Base-by-base conservation (phyloP, 768 basidiomycete genomes). In the Boletales sp. region DNA sequence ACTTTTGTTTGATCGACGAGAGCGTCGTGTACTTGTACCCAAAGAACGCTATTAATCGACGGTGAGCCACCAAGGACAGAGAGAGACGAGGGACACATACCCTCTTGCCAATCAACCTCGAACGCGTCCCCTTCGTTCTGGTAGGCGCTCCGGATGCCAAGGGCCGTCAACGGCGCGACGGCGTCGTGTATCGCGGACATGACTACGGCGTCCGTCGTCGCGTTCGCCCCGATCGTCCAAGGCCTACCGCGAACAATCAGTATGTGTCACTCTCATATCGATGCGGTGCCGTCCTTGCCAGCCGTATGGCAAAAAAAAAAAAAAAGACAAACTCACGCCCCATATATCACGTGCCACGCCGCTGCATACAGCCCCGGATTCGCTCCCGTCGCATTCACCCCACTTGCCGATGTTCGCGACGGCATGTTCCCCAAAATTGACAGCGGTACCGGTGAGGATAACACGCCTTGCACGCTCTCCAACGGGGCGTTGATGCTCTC, bases 81-180 rank as follows among this genome's bases (percentile, higher is more conserved):
- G 35, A 17, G 7, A 44, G 8, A 28, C 21, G n/a, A 35, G 14
- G 25, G 4, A 28, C 21, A 7, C 25, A 8, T 39, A 57, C 58
- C 36, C 46, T 49, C 41, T 50, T 62, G 56, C 57, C 59, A 63
- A 34, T 58, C 32, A 4, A 2, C n/a, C 17, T 63, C 61, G 37
- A 52, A 63, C 6, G 49, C 15, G n/a, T 48, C 47, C 5, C 48
- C 63, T 46, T 63, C 60, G 33, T 57, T 62, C 25, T 62, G 60
- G 53, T 65, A 63, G 38, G 60, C 62, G 13, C 55, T 40, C 38
- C 11, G 51, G 37, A 59, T 38, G 12, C 57, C 62, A 12, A 62
- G 21, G 0, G 50, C 48, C 7, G 45, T 41, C 41, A 65, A 25
- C 0, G 60, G 57, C 8, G 34, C n/a, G 35, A 54, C 42, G 1